phyloP scores from a whole-genome alignment of 345 rosid genomes.

The Hypericum perforatum region DNA sequence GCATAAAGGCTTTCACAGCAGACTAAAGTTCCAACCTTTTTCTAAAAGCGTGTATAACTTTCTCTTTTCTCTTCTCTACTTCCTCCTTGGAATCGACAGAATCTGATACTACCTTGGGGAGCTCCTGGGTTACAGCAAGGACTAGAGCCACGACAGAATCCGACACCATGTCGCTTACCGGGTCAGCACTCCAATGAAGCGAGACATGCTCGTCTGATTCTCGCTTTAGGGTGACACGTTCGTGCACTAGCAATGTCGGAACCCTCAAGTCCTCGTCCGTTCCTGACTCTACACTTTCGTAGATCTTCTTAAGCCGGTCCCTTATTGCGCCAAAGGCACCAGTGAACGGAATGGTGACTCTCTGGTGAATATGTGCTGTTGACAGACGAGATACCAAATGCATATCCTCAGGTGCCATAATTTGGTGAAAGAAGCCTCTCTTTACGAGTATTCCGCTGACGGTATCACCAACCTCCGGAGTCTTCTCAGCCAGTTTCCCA shows the following conservation, averaged over 20 bases:
- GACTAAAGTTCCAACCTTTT: no score
- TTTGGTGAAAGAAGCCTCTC: constrained; percentile 90
- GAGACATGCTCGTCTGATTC: constrained; percentile 82
- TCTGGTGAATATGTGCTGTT: constrained; percentile 68
- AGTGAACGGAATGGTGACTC: constrained; percentile 66
- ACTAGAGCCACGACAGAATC: constrained; percentile 83
- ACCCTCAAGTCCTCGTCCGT: constrained; percentile 67
- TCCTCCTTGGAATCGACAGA: constrained; percentile 50
- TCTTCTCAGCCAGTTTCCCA: constrained; percentile 74
- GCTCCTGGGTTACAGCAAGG: constrained; percentile 60
- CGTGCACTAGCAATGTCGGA: constrained; percentile 54
- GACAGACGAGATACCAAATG: constrained; percentile 89
- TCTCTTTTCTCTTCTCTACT: constrained; percentile 60
- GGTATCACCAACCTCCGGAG: constrained; percentile 65
- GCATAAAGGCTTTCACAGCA: no score
- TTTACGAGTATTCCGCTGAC: constrained; percentile 80
- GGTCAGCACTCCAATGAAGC: constrained; percentile 80
- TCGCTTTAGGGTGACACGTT: constrained; percentile 62
- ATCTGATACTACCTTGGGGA: constrained; percentile 63
- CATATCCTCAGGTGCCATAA: constrained; percentile 95
- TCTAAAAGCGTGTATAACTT: no score
- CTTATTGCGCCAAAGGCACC: constrained; percentile 74
- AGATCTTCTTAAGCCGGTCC: constrained; percentile 76
- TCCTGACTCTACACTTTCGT: constrained; percentile 62
- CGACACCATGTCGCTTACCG: constrained; percentile 85